These are phyloP conservation scores for Fusarium gaditjirri DNA, from an alignment of 2,329 filamentous ascomycete species.

Conservation along the genomic window DNA sequence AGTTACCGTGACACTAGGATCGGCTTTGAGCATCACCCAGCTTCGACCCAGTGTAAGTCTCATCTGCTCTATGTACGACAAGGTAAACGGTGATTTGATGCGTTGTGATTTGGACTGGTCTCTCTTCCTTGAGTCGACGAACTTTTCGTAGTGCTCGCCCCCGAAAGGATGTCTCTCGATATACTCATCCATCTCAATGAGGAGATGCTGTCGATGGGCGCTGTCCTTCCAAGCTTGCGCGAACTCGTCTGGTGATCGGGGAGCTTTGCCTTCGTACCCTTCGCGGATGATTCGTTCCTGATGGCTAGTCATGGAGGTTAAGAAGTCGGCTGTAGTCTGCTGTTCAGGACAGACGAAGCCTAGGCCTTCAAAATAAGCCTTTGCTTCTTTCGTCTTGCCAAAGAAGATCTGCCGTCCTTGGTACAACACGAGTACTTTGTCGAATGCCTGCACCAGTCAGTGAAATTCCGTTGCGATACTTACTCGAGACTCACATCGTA, in stretches of 20 bases:
- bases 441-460: conserved; percentile 59
- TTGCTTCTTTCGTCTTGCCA: conserved; percentile 41
- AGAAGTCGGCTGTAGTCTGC: conserved; percentile 77
- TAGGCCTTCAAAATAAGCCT: conserved; percentile 43
- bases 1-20: conserved; percentile 33
- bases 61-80: conserved; percentile 38
- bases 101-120: conserved; percentile 42
- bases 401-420: conserved; percentile 72
- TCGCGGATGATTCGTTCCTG: conserved; percentile 48
- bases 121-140: conserved; percentile 35
- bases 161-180: conserved; percentile 38
- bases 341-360: conserved; percentile 68
- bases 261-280: conserved; percentile 48
- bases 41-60: conserved; percentile 30
- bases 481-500: conserved; percentile 39
- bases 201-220: conserved; percentile 36
- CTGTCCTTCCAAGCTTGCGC: conserved; percentile 49
- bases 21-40: conserved; percentile 39
- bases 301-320: conserved; percentile 63
- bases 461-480: fast-evolving
- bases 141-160: conserved; percentile 42
- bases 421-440: conserved; percentile 75
- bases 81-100: conserved; percentile 29
- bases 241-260: conserved; percentile 52
- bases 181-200: conserved; percentile 48